phyloP scores from a whole-genome alignment of 1,284 basidiomycete species.

The Paramarasmius palmivorus region DNA sequence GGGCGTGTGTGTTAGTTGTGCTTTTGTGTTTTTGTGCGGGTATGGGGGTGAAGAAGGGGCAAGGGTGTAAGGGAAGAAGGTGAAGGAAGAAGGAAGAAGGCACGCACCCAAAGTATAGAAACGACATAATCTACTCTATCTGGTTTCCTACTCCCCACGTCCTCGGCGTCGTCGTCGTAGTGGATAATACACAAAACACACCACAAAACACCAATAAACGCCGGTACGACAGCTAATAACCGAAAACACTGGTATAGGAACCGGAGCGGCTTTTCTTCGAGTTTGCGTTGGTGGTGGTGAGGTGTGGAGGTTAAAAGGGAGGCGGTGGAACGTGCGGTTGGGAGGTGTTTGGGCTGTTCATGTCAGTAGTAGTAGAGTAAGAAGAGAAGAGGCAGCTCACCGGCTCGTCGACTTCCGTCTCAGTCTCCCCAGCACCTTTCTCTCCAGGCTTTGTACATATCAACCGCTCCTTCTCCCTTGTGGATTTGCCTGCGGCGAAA shows the following conservation, averaged over 20 bases:
- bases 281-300: constrained; percentile 42
- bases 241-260: constrained; percentile 49
- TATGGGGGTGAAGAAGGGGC: no score
- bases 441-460: constrained; percentile 66
- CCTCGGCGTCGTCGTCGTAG: not conserved
- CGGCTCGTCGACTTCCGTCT: constrained; percentile 74
- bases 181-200: constrained; percentile 49
- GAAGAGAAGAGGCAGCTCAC: constrained; percentile 41
- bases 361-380: constrained; percentile 10
- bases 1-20: not conserved
- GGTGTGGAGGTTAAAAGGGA: constrained; percentile 49
- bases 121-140: constrained; percentile 61
- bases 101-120: constrained; percentile 66
- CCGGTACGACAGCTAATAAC: constrained; percentile 73
- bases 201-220: constrained; percentile 62
- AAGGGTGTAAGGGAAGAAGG: no score
- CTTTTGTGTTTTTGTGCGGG: no score
- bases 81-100: constrained; percentile 3
- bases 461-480: constrained; percentile 27
- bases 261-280: constrained; percentile 39
- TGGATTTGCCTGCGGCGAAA: constrained; percentile 1
- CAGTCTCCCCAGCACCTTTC: constrained; percentile 70
- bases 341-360: constrained; percentile 60
- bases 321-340: constrained; percentile 57
- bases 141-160: constrained; percentile 32